Evolutionary conservation across 805 yeast genomes (phyloP).

Genomic region (Yamadazyma nakazawae): DNA sequence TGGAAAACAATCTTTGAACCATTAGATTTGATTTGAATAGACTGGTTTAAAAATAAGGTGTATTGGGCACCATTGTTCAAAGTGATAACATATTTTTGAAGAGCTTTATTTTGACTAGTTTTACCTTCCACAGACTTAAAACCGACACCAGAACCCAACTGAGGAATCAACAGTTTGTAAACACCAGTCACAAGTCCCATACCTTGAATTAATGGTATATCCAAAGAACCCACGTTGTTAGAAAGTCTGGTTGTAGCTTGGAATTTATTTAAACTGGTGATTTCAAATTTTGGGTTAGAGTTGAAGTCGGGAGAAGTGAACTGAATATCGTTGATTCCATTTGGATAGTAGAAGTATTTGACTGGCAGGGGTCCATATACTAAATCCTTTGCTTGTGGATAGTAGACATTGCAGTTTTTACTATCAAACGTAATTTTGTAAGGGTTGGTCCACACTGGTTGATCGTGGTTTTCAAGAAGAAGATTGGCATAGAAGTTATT

Average conservation of each 20-base stretch:
- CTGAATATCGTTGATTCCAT: constrained; percentile 15
- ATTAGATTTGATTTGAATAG: constrained; percentile 15
- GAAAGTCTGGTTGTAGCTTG: constrained; percentile 14
- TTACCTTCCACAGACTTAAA: constrained; percentile 11
- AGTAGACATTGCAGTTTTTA: constrained; percentile 10
- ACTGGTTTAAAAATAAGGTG: constrained; percentile 23
- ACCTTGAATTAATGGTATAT: constrained; percentile 72
- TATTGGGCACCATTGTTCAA: constrained; percentile 16
- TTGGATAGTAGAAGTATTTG: constrained; percentile 17
- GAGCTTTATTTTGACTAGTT: constrained; percentile 13
- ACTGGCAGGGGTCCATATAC: constrained; percentile 15
- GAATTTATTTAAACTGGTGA: constrained; percentile 13
- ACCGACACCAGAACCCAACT: constrained; percentile 52
- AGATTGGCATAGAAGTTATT: constrained; percentile 17
- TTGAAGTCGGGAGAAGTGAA: constrained; percentile 13
- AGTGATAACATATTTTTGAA: constrained; percentile 15
- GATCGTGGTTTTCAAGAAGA: constrained; percentile 12
- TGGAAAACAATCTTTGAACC: constrained; percentile 17
- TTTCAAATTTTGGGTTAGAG: constrained; percentile 6
- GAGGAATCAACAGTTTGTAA: constrained; percentile 48
- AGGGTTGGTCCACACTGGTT: constrained; percentile 17
- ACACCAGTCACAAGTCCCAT: constrained; percentile 74
- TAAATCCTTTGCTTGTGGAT: constrained; percentile 13
- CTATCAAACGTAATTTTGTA: constrained; percentile 13
- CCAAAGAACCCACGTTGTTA: constrained; percentile 43